phyloP scores from a whole-genome alignment of 2,329 filamentous ascomycete species.

The Botrytis pseudocinerea region DNA sequence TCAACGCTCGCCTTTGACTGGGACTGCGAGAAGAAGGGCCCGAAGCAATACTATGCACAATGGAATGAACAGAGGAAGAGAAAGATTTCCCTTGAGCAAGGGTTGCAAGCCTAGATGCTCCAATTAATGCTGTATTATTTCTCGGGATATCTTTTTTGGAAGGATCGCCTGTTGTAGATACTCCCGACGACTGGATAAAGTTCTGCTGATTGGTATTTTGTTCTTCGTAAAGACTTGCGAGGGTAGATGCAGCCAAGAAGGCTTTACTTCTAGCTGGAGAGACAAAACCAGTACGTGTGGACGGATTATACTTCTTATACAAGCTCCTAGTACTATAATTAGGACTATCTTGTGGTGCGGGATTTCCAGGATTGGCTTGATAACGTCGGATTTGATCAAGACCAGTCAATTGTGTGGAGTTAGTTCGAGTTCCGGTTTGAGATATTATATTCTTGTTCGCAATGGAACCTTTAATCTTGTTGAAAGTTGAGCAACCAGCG shows the following conservation, averaged over 20 bases:
- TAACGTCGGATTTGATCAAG: slow-evolving; percentile 27
- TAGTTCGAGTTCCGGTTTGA: neutral
- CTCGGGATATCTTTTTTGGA: neutral
- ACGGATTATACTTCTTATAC: slow-evolving; percentile 23
- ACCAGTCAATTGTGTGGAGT: slow-evolving; percentile 1
- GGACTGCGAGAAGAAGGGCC: slow-evolving; percentile 45
- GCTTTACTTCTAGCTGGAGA: slow-evolving; percentile 14
- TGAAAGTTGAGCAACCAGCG: slow-evolving; percentile 27
- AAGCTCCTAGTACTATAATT: slow-evolving; percentile 33
- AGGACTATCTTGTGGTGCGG: slow-evolving; percentile 14
- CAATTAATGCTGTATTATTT: slow-evolving; percentile 13
- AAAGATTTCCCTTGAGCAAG: slow-evolving; percentile 20
- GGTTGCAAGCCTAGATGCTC: slow-evolving; percentile 11
- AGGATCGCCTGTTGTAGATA: neutral
- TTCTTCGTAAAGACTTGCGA: slow-evolving; percentile 23
- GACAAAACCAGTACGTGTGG: neutral
- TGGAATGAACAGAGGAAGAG: slow-evolving; percentile 27
- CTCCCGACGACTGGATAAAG: neutral
- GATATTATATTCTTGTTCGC: slow-evolving; percentile 11
- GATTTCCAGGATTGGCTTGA: slow-evolving; percentile 24
- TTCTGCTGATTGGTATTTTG: neutral
- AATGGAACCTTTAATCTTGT: slow-evolving; percentile 16
- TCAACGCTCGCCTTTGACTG: slow-evolving; percentile 47
- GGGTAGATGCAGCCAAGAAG: slow-evolving; percentile 22
- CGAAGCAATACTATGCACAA: slow-evolving; percentile 31